Evolutionary conservation across 345 rosid species (phyloP), one percentile per base, ranked within the genome.

Genomic region (Eucalyptus pauciflora): DNA sequence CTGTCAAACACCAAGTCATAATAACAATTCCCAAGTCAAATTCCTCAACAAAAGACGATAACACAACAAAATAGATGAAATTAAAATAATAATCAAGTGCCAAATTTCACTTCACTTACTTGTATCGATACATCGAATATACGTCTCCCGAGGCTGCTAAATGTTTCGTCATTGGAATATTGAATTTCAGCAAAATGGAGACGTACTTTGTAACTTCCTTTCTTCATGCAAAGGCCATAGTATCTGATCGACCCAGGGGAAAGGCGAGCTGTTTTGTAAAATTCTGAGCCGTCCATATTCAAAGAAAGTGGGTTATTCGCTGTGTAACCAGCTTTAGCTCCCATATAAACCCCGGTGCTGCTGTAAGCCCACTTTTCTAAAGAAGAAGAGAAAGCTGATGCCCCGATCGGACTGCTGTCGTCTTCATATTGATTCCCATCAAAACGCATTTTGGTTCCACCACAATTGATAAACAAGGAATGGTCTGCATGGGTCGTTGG

Each of bases 131-230:
- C 94, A 88, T 98, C 98, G 80, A 98, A 98, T 49, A 93, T 56
- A 76, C 99, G 95, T 71, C 87, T 91, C 25, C 99, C 98, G 13
- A 94, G 89, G 93, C 99, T 98, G 85, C 81, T 90, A 89, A 71
- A 98, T 16, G 91, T 90, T 90, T 90, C 85, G 52, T 94, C 94
- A 86, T 93, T 29, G 5, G 97, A 87, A 88, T 88, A 97, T 95
- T 94, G 95, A 51, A 98, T 96, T 92, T 98, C 99, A 29, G 99
- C 97, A 90, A 98, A 98, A 90, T 97, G 96, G 56, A 98, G 98
- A 69, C 89, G 87, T 41, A 97, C 95, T 64, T 91, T 95, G 87
- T 97, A 98, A 86, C 93, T 91, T 54, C 96, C 97, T 15, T 49
- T 12, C 54, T 41, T 88, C 98, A 98, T 85, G 76, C 98, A 98